phyloP scores from a whole-genome alignment of 495 filamentous ascomycete species.

The Diplogelasinospora grovesii region DNA sequence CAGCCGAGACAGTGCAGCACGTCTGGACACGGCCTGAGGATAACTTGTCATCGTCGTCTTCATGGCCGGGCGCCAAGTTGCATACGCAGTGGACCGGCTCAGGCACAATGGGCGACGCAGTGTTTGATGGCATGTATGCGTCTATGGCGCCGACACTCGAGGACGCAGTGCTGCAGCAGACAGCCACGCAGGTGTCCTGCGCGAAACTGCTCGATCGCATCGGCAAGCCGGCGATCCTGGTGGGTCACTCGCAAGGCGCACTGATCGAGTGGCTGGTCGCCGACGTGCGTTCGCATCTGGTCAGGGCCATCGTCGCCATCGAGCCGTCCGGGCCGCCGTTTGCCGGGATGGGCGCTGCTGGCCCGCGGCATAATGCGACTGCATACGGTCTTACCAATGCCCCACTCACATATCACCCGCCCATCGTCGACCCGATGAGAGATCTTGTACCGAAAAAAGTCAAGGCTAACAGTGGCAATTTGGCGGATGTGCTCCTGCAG shows the following conservation, averaged over 20 bases:
- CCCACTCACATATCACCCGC: conserved; percentile 44
- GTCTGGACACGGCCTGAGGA: conserved; percentile 31
- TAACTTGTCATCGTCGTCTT: conserved; percentile 7
- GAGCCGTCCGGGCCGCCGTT: conserved; percentile 52
- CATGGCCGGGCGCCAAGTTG: conserved; percentile 43
- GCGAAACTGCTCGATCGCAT: conserved; percentile 45
- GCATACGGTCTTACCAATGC: conserved; percentile 41
- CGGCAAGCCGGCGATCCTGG: conserved; percentile 36
- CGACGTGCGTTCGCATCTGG: conserved; percentile 39
- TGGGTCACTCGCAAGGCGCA: conserved; percentile 48
- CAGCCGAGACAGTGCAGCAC: conserved; percentile 16
- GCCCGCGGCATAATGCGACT: conserved; percentile 14
- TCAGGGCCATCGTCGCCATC: conserved; percentile 42
- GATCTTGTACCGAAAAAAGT: conserved; percentile 24
- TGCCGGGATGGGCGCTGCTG: conserved; percentile 23
- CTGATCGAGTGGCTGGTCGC: conserved; percentile 41
- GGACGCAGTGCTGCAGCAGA: conserved; percentile 34
- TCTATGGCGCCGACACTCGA: conserved; percentile 38
- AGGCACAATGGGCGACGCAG: conserved; percentile 38
- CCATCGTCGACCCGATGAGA: conserved; percentile 14
- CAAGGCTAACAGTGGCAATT: no score
- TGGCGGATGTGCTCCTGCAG: no score
- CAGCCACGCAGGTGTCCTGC: conserved; percentile 36
- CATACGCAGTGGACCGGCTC: conserved; percentile 48
- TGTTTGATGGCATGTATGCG: conserved; percentile 45